Conservation (phyloP, 805 yeast species). For the Candida endomychidarum region DNA sequence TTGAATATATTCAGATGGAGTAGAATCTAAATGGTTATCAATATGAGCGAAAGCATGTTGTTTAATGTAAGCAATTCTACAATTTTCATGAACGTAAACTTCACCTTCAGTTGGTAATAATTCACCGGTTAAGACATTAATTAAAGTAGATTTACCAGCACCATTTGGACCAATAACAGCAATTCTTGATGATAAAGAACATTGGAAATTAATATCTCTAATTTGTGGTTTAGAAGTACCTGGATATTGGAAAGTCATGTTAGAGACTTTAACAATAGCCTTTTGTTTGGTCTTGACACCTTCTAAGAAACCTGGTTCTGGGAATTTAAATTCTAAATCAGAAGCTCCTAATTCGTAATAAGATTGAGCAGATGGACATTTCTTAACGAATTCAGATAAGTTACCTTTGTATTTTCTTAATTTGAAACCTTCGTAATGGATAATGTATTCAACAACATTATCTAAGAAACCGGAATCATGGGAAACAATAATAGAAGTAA, state of each 20-base stretch:
- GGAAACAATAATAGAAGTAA: slow-evolving; percentile 97
- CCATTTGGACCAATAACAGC: slow-evolving; percentile 99
- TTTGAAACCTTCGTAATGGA: slow-evolving; percentile 99
- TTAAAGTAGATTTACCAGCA: slow-evolving; percentile 99
- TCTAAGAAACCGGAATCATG: slow-evolving; percentile 99
- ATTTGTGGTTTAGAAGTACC: slow-evolving; percentile 98
- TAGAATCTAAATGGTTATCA: slow-evolving; percentile 97
- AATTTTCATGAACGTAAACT: slow-evolving; percentile 98
- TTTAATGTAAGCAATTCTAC: slow-evolving; percentile 99
- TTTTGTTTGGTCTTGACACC: slow-evolving; percentile 99
- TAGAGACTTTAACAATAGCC: slow-evolving; percentile 97
- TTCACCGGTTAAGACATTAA: slow-evolving; percentile 99
- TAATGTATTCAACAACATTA: slow-evolving; percentile 95
- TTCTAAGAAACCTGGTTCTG: slow-evolving; percentile 99
- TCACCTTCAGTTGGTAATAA: slow-evolving; percentile 97
- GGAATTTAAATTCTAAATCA: slow-evolving; percentile 94
- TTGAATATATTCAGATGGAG: slow-evolving; percentile 99
- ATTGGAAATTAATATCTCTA: slow-evolving; percentile 90
- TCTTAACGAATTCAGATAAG: slow-evolving; percentile 97
- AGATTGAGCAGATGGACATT: slow-evolving; percentile 98
- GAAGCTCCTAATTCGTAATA: slow-evolving; percentile 99
- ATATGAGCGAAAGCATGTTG: slow-evolving; percentile 99
- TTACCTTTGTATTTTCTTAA: slow-evolving; percentile 99
- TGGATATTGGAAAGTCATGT: slow-evolving; percentile 99
- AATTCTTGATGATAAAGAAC: slow-evolving; percentile 98